Percentiles rank a stretch among this genome's conserved stretches.
phyloP scores from a whole-genome alignment of 805 yeast genomes.

The Pichia thaimueangensis region DNA sequence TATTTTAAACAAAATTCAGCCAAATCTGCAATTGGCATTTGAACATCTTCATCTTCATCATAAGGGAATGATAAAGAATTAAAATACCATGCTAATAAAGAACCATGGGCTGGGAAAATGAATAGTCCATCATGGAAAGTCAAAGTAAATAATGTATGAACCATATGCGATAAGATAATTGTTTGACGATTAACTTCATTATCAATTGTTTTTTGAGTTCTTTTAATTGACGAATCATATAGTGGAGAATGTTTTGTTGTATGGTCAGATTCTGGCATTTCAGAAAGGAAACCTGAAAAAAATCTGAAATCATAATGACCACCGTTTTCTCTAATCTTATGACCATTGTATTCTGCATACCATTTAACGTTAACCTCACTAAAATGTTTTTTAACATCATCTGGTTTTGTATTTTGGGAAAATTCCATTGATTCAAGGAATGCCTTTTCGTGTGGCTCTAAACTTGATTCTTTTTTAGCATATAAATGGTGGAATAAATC shows the following conservation, averaged over 20 bases:
- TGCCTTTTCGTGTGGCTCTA: constrained; percentile 21
- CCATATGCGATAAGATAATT: constrained; percentile 35
- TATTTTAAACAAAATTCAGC: constrained; percentile 36
- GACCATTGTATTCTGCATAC: constrained; percentile 20
- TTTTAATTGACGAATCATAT: background rate
- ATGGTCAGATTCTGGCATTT: constrained; percentile 14
- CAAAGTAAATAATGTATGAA: constrained; percentile 40
- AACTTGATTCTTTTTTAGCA: constrained; percentile 7
- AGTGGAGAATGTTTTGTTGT: constrained; percentile 12
- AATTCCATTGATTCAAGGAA: constrained; percentile 30
- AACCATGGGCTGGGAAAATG: constrained; percentile 36
- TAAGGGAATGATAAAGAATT: constrained; percentile 47
- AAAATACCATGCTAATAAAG: constrained; percentile 41
- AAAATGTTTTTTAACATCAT: constrained; percentile 34
- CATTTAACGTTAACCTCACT: constrained; percentile 27
- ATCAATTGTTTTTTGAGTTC: constrained; percentile 24
- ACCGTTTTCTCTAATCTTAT: constrained; percentile 37
- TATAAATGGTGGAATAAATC: background rate
- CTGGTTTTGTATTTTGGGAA: constrained; percentile 22
- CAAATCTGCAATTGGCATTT: constrained; percentile 43
- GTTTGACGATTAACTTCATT: constrained; percentile 27
- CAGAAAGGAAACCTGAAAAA: constrained; percentile 46
- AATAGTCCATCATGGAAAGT: constrained; percentile 34
- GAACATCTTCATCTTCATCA: constrained; percentile 52
- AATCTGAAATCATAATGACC: constrained; percentile 58